Evolutionary conservation across 108 stramenopile genomes (phyloP), one percentile per base, ranked within the genome.

Genomic region (Fistulifera solaris): DNA sequence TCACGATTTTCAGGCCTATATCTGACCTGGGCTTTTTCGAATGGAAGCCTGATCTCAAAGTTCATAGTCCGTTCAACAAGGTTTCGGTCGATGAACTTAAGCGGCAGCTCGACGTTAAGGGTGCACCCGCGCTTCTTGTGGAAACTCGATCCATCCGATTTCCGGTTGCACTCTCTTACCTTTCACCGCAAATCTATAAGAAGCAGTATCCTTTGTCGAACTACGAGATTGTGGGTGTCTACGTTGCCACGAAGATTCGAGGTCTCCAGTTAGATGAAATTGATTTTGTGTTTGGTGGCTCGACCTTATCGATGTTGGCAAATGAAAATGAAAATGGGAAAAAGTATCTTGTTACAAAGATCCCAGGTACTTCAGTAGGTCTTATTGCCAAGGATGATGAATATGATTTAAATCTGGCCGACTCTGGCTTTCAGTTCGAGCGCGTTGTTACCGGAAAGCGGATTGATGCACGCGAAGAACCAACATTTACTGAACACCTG

Each of bases 221-320:
- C 4, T 23, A 27, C 46, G 58, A 48, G 5, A 24, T 47, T 18
- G 45, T 45, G n/a, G 15, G 58, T 12, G n/a, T 59, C 5, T 48
- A 59, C 26, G 58, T 48, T 6, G 58, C 58, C 3, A n/a, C 28
- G 6, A 16, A 25, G n/a, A 35, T 35, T 8, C 48, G 48, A 5
- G 38, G 38, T 21, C 12, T 64, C 16, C 17, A 58, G 3, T 41
- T 65, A 2, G 31, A 54, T 12, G 24, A 25, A 4, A 38, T 59
- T n/a, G 65, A 61, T 41, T 66, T 66, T 35, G 18, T 19, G 8
- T 66, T 66, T 41, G 65, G 65, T 4, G 58, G 65, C 13, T 66
- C 65, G 13, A 61, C 65, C 12, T 24, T 66, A 39, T 49, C 51
- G 0, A 41, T 59, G 44, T 35, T 66, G 23, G 58, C 65, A 14